Evolutionary conservation across 768 basidiomycete species (phyloP), one percentile per base, ranked within the genome.

Genomic region (Suillus paluster): DNA sequence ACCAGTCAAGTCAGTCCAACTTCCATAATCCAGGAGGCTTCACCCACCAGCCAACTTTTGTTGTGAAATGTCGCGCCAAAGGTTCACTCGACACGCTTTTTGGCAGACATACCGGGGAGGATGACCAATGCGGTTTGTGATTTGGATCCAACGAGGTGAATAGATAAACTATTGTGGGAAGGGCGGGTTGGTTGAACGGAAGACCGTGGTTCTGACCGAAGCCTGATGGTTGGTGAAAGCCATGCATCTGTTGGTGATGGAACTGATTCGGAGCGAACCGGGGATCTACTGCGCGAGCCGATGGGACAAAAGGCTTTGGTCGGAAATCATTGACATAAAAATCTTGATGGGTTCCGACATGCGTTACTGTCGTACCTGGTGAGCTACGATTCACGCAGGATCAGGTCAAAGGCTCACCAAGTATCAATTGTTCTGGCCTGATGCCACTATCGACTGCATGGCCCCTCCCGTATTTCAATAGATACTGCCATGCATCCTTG

Each of bases 121-220:
- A 70, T 14, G 79, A 78, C 75, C 81, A 81, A 60, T 78, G 72
- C 0, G 82, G 78, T 55, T 71, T 67, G 44, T 75, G 70, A 3
- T 64, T 66, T 19, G 77, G 64, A 39, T 69, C 67, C 21, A 64
- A 60, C 0, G 81, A 78, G 0, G 82, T 83, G 57, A 81, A 77
- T 33, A 82, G 69, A 55, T 82, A 83, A 60, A 78, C 69, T 41
- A 82, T 72, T 7, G 73, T 71, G 3, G 81, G 78, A n/a, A 76
- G 64, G 11, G 60, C 60, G 7, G 73, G 71, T 49, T 73, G 71
- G 42, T 63, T 58, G 15, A 71, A 50, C 54, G 63, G 52, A 42
- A 53, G 34, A 11, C 61, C 53, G n/a, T 63, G 64, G 54, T 38
- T n/a, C n/a, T 61, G 64, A 53, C 58, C 61, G 57, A 63, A 67